Percentiles rank a stretch among this genome's conserved stretches.
Evolutionary conservation across 1,139 yeast genomes (phyloP).

Genomic region (Lodderomyces elongisporus): DNA sequence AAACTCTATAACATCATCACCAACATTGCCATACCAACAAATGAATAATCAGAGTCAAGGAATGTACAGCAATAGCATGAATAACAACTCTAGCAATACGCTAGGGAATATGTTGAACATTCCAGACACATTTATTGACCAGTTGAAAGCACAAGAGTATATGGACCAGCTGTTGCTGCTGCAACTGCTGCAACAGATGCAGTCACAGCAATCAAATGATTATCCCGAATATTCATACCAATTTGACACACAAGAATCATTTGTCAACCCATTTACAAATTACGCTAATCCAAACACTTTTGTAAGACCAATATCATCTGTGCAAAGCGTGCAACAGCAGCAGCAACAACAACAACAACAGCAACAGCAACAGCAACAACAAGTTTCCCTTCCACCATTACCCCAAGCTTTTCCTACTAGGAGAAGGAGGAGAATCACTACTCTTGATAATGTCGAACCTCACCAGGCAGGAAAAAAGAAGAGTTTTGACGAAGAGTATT

Average conservation of each 20-base stretch:
- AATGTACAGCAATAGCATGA: not conserved
- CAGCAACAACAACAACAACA: conserved; percentile 11
- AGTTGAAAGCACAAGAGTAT: conserved; percentile 13
- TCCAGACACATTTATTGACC: conserved; percentile 30
- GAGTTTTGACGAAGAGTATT: conserved; percentile 32
- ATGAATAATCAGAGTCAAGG: conserved; percentile 3
- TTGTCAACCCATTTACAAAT: conserved; percentile 29
- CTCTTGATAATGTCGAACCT: conserved; percentile 21
- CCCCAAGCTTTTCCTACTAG: conserved; percentile 19
- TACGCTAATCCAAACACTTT: conserved; percentile 37
- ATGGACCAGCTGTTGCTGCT: conserved; percentile 10
- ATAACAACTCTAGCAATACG: conserved; percentile 6
- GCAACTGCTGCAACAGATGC: conserved; percentile 5
- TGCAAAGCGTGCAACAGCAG: conserved; percentile 8
- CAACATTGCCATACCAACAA: conserved; percentile 12
- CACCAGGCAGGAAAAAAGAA: conserved; percentile 13
- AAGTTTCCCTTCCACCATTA: conserved; percentile 9
- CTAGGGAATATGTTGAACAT: conserved; percentile 27
- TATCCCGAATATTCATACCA: conserved; percentile 3
- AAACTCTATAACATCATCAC: conserved; percentile 17
- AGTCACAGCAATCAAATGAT: conserved; percentile 5
- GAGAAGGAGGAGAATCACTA: conserved; percentile 31
- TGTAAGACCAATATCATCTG: conserved; percentile 17
- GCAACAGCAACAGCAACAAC: conserved; percentile 7
- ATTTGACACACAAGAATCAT: not conserved